Conservation (phyloP, 768 basidiomycete species). For the Boletus tomentosulus region DNA sequence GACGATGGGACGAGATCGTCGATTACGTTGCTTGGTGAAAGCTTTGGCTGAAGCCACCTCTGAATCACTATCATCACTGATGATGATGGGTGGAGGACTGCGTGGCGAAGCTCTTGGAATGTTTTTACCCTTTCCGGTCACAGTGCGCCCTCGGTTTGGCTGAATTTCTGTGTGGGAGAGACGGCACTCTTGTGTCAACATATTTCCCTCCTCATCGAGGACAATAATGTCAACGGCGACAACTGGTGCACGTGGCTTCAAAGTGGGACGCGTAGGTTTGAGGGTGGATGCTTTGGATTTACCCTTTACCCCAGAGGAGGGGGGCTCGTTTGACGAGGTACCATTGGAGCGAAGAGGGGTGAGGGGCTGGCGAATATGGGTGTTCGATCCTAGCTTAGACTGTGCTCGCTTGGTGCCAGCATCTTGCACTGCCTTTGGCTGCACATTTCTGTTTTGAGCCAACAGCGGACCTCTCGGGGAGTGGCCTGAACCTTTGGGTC, state of each 20-base stretch:
- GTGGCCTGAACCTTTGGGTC: conserved; percentile 6
- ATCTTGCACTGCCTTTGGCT: conserved; percentile 13
- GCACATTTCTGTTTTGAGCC: conserved; percentile 26
- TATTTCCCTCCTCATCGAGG: conserved; percentile 56
- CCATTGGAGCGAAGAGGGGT: conserved; percentile 37
- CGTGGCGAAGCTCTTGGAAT: neutral
- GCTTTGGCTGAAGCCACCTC: conserved; percentile 22
- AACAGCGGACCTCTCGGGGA: conserved; percentile 20
- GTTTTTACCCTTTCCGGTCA: conserved; percentile 9
- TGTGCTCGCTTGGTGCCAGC: conserved; percentile 12
- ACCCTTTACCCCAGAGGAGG: conserved; percentile 18
- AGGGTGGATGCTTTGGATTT: conserved; percentile 18
- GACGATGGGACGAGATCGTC: conserved; percentile 23
- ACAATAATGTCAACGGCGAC: conserved; percentile 67
- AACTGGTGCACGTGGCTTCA: conserved; percentile 43
- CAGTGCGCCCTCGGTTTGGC: conserved; percentile 26
- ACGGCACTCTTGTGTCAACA: conserved; percentile 57
- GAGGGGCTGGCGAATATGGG: conserved; percentile 37
- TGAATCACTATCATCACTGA: conserved; percentile 29
- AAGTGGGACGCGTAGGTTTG: conserved; percentile 20
- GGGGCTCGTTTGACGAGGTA: conserved; percentile 34
- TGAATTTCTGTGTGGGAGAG: conserved; percentile 45
- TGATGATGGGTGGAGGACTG: conserved; percentile 14
- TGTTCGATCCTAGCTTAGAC: conserved; percentile 13
- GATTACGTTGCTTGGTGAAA: conserved; percentile 9